Percentiles rank a stretch among this genome's conserved stretches.
phyloP scores from a whole-genome alignment of 2,329 filamentous ascomycete species.

The Penicillium sp. region DNA sequence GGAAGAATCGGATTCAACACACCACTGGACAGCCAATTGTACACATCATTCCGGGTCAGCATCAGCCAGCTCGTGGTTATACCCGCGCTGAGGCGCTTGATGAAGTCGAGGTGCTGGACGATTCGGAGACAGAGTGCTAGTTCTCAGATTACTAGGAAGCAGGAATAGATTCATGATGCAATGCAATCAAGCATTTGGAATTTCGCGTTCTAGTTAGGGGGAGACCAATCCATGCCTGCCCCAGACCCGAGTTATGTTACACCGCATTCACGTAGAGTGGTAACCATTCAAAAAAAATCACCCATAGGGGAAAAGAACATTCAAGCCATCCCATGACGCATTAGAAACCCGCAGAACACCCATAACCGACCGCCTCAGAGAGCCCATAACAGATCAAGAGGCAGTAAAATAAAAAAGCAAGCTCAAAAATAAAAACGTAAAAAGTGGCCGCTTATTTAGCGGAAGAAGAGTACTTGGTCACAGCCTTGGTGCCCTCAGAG shows the following conservation, averaged over 20 bases:
- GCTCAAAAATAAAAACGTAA: constrained; percentile 56
- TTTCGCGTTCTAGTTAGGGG: constrained; percentile 38
- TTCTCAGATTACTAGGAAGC: not conserved
- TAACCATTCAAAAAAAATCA: constrained; percentile 43
- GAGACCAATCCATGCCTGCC: constrained; percentile 31
- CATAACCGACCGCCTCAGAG: constrained; percentile 45
- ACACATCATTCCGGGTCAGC: constrained; percentile 71
- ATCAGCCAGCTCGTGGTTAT: constrained; percentile 49
- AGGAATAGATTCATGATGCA: constrained; percentile 16
- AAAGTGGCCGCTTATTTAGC: constrained; percentile 73
- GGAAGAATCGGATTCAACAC: constrained; percentile 71
- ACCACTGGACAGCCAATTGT: constrained; percentile 81
- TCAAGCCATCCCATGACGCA: constrained; percentile 49
- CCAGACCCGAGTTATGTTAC: constrained; percentile 47
- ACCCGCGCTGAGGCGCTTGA: constrained; percentile 74
- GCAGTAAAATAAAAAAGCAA: constrained; percentile 41
- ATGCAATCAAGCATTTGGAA: constrained; percentile 34
- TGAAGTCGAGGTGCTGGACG: constrained; percentile 84
- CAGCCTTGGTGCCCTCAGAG: constrained; percentile 98
- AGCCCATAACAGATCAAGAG: constrained; percentile 43
- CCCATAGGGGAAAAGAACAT: constrained; percentile 40
- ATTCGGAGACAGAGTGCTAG: constrained; percentile 46
- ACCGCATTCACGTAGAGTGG: constrained; percentile 42
- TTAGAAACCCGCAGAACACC: constrained; percentile 47
- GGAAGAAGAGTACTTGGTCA: constrained; percentile 99